phyloP scores from a whole-genome alignment of 2,329 filamentous ascomycete genomes.

The Penicillium janthinellum region DNA sequence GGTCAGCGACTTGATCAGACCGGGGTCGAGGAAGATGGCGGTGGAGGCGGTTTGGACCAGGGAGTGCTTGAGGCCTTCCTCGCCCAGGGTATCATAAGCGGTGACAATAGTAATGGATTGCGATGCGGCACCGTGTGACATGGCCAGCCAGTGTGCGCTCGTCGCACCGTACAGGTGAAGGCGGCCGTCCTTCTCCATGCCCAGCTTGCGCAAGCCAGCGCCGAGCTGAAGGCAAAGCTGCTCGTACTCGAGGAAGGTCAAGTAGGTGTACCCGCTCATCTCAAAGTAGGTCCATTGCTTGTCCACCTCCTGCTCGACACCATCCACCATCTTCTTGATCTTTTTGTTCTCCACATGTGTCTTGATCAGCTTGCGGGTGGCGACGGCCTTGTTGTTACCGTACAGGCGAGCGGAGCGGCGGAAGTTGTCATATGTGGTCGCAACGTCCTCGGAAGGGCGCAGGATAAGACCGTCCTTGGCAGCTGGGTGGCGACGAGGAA shows the following conservation, averaged over 20 bases:
- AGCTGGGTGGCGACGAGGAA: conserved; percentile 72
- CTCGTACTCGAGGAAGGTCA: conserved; percentile 79
- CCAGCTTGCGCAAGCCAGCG: conserved; percentile 72
- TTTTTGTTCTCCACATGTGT: conserved; percentile 84
- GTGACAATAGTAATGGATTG: conserved; percentile 92
- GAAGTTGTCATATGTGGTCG: conserved; percentile 79
- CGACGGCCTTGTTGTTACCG: conserved; percentile 66
- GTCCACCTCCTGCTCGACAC: conserved; percentile 75
- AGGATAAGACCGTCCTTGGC: conserved; percentile 70
- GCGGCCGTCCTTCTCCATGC: conserved; percentile 66
- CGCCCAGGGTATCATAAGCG: conserved; percentile 88
- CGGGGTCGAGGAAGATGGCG: conserved; percentile 84
- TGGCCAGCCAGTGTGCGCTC: conserved; percentile 79
- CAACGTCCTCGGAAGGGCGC: conserved; percentile 67
- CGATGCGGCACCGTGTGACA: conserved; percentile 75
- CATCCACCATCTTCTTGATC: conserved; percentile 84
- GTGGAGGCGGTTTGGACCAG: conserved; percentile 77
- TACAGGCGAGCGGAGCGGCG: conserved; percentile 66
- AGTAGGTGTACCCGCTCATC: conserved; percentile 73
- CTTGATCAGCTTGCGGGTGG: conserved; percentile 71
- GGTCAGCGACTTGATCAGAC: conserved; percentile 66
- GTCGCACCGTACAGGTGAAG: conserved; percentile 85
- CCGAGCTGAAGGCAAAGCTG: conserved; percentile 69
- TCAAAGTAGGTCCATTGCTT: conserved; percentile 94
- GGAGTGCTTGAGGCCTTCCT: conserved; percentile 82